Evolutionary conservation across 1,139 yeast species (phyloP).

Genomic region (Maudiozyma humilis): DNA sequence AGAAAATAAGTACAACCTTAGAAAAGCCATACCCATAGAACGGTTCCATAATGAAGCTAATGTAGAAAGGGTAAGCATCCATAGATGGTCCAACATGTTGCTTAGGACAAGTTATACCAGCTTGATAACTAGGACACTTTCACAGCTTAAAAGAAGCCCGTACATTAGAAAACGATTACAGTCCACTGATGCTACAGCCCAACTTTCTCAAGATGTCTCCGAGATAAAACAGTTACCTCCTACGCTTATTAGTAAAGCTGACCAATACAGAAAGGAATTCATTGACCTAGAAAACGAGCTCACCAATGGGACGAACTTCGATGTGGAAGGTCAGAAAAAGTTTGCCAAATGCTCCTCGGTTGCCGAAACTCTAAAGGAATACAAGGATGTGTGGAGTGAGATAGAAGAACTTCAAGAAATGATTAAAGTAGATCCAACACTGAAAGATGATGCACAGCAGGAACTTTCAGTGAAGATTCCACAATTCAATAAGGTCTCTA

Average conservation of each 20-base stretch:
- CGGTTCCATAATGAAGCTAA: too few species aligned
- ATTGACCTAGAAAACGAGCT: conserved; percentile 41
- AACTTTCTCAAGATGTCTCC: conserved; percentile 21
- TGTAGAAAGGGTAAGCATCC: too few species aligned
- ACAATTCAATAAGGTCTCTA: conserved; percentile 31
- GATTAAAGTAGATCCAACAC: conserved; percentile 29
- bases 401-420: conserved; percentile 36
- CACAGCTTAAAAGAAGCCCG: not conserved
- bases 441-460: conserved; percentile 33
- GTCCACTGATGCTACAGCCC: not conserved
- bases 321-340: conserved; percentile 47
- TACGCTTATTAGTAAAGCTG: conserved; percentile 54
- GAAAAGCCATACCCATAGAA: too few species aligned
- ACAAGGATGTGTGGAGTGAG: conserved; percentile 32
- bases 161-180: not conserved
- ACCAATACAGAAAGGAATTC: conserved; percentile 44
- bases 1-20: too few species aligned
- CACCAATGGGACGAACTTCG: conserved; percentile 41
- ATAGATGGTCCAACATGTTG: too few species aligned
- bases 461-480: conserved; percentile 32
- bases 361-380: conserved; percentile 45
- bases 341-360: conserved; percentile 50
- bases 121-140: not conserved
- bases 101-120: too few species aligned
- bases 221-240: conserved; percentile 38